Conservation (phyloP, 257 asterid genomes). For the Solanum rostratum region DNA sequence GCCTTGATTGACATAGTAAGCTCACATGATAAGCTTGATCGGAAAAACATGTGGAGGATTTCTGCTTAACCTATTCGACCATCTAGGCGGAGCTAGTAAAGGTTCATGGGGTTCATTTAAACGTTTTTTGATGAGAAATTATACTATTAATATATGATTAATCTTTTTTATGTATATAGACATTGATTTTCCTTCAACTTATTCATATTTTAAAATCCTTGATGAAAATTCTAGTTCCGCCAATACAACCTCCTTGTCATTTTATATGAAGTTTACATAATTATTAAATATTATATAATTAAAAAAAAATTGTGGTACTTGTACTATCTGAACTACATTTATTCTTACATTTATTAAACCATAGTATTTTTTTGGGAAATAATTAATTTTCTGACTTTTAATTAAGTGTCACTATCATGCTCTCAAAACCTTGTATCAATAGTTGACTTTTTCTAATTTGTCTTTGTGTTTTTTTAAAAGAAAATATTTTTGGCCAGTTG, state of each 20-base stretch:
- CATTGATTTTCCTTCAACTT: no score
- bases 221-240: no score
- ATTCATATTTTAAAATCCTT: no score
- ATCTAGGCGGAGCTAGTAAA: no score
- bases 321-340: background rate
- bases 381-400: background rate
- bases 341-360: background rate
- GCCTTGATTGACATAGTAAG: no score
- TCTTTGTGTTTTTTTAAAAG: background rate
- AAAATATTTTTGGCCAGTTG: background rate
- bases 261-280: background rate
- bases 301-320: background rate
- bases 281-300: background rate
- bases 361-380: background rate
- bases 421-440: background rate
- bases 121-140: no score
- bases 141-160: no score
- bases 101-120: no score
- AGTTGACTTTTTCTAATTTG: background rate
- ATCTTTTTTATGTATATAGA: no score
- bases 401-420: background rate
- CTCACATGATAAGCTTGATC: no score
- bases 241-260: background rate
- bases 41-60: no score
- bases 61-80: no score